Percentiles rank a stretch among this genome's conserved stretches.
These are phyloP conservation scores for Nicotiana undulata DNA, from an alignment of 257 asterid species.

Conservation along the genomic window DNA sequence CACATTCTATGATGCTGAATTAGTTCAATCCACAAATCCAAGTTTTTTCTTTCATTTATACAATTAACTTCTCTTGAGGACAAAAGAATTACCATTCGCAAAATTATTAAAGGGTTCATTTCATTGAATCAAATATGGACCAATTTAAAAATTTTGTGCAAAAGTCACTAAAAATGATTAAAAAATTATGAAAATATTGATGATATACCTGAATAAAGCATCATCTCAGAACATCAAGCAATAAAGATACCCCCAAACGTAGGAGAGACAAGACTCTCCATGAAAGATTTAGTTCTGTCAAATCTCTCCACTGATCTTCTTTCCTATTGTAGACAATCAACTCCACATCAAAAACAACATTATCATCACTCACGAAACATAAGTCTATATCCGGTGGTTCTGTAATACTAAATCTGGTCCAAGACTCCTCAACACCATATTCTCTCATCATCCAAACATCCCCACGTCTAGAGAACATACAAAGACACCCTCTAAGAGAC, in stretches of 20 bases:
- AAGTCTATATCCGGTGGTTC: too few relatives aligned
- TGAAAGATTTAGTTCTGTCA: background rate
- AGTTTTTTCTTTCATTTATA: too few relatives aligned
- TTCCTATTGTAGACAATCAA: background rate
- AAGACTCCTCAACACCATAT: background rate
- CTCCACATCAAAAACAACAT: background rate
- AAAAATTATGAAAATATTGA: background rate
- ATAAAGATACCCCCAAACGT: background rate
- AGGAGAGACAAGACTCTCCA: background rate
- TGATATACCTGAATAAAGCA: background rate
- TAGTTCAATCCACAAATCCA: too few relatives aligned
- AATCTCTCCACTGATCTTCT: background rate
- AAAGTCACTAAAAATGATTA: background rate
- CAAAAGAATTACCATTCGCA: background rate
- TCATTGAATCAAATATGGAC: background rate
- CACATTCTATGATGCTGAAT: too few relatives aligned
- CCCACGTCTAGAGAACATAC: too few relatives aligned
- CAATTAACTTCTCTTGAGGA: background rate
- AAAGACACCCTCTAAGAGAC: too few relatives aligned
- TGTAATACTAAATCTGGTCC: background rate
- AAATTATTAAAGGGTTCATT: background rate
- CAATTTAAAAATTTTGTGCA: background rate
- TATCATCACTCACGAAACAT: background rate
- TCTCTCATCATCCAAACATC: too few relatives aligned
- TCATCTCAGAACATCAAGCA: constrained; percentile 13